Evolutionary conservation across 495 filamentous ascomycete genomes (phyloP).

Genomic region (Neurospora sp.): DNA sequence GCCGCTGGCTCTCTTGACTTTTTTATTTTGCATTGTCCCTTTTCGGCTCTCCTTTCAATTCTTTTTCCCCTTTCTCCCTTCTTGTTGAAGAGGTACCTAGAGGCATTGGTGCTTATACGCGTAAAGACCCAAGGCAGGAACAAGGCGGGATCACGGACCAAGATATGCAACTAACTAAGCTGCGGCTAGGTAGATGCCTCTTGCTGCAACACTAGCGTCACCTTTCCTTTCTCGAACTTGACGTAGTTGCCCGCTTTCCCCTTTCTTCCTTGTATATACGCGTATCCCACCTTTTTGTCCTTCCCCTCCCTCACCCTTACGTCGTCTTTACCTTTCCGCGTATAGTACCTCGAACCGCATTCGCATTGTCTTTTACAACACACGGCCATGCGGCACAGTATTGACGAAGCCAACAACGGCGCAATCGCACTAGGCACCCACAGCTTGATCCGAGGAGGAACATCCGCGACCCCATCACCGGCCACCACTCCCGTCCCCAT

Average conservation of each 20-base stretch:
- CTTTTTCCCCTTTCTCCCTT: not conserved
- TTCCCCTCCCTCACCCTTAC: not conserved
- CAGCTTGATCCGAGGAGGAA: not conserved
- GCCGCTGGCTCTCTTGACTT: not conserved
- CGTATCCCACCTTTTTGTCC: not conserved
- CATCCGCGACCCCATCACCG: not conserved
- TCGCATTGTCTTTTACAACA: not conserved
- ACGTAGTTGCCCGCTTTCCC: not conserved
- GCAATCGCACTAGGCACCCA: constrained; percentile 7
- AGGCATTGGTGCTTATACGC: not conserved
- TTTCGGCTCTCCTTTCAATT: not conserved
- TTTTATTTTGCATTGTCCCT: not conserved
- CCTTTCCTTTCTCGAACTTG: not conserved
- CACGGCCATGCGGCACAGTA: not conserved
- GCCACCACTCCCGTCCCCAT: not conserved
- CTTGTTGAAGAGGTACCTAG: not conserved
- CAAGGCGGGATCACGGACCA: not conserved
- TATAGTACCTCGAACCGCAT: constrained; percentile 2
- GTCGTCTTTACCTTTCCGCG: not conserved
- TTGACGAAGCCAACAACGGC: not conserved
- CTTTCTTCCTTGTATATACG: not conserved
- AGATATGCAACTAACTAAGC: not conserved
- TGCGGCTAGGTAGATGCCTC: not conserved
- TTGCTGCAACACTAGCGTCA: not conserved
- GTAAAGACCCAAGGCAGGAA: not conserved